A percentile compares a stretch with the other conserved stretches of the same genome.
Evolutionary conservation across 2,329 filamentous ascomycete genomes (phyloP).

Genomic region (Pseudomassariella vexata): DNA sequence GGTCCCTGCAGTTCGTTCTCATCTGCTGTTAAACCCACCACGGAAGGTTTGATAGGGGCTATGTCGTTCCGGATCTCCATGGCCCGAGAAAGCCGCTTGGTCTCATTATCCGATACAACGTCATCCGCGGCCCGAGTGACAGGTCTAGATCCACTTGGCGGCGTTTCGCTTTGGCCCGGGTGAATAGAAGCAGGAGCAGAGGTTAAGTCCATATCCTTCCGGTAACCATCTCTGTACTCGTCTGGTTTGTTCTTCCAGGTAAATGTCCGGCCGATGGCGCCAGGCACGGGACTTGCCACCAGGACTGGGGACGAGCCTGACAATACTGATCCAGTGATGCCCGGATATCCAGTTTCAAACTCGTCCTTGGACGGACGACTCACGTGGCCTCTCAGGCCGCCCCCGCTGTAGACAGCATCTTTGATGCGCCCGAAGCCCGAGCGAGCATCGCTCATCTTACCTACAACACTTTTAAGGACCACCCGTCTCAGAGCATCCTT

Average conservation of each 20-base stretch:
- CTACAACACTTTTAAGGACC: conserved; percentile 74
- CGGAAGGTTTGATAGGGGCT: conserved; percentile 42
- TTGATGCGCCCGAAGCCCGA: conserved; percentile 82
- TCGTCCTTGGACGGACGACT: conserved; percentile 55
- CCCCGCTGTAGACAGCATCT: conserved; percentile 63
- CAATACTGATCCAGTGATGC: conserved; percentile 28
- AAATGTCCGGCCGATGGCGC: conserved; percentile 44
- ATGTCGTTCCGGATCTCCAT: conserved; percentile 15
- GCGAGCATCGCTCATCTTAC: conserved; percentile 72
- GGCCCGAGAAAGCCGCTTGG: conserved; percentile 13
- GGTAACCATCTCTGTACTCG: conserved; percentile 44
- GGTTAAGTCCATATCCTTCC: conserved; percentile 26
- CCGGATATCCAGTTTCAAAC: conserved; percentile 30
- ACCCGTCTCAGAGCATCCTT: conserved; percentile 57
- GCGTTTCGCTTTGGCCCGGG: conserved; percentile 9
- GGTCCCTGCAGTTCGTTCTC: conserved; percentile 54
- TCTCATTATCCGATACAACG: conserved; percentile 13
- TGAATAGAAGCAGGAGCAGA: conserved; percentile 11
- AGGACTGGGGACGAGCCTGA: conserved; percentile 28
- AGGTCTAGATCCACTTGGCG: conserved; percentile 8
- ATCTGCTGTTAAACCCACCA: conserved; percentile 52
- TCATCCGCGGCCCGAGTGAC: conserved; percentile 10
- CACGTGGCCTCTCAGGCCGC: conserved; percentile 45
- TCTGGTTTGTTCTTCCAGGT: conserved; percentile 61
- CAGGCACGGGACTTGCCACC: conserved; percentile 25